Percentiles rank a stretch among this genome's conserved stretches.
phyloP scores from a whole-genome alignment of 331 rosid genomes.

The Dryas integrifolia region DNA sequence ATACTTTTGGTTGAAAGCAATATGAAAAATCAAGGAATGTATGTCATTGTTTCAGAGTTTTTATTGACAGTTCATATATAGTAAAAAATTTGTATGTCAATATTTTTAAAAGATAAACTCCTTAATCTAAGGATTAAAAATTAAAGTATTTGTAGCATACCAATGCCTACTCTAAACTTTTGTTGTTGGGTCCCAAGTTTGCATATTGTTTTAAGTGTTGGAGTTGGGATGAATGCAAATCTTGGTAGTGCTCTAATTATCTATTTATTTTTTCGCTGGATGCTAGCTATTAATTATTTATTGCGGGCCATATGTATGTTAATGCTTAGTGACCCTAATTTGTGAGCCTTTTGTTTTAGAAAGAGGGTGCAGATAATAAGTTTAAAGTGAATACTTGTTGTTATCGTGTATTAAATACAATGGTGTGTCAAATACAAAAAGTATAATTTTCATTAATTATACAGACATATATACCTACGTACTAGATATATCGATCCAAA shows the following conservation, averaged over 20 bases:
- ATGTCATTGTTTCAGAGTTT: too few relatives aligned
- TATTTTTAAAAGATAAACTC: too few relatives aligned
- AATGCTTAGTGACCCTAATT: constrained; percentile 8
- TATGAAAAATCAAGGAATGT: too few relatives aligned
- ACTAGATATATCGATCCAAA: not conserved
- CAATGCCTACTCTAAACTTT: too few relatives aligned
- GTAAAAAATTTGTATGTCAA: too few relatives aligned
- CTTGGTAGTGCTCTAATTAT: constrained; percentile 3
- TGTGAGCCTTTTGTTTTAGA: not conserved
- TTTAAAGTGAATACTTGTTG: constrained; percentile 17
- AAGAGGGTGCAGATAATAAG: not conserved
- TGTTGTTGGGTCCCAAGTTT: too few relatives aligned
- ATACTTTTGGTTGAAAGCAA: too few relatives aligned
- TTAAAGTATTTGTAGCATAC: too few relatives aligned
- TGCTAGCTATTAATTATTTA: not conserved
- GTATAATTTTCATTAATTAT: constrained; percentile 5
- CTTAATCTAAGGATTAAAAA: too few relatives aligned
- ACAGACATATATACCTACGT: not conserved
- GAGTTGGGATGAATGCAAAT: constrained; percentile 6
- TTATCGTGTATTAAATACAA: constrained; percentile 4
- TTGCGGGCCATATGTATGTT: not conserved
- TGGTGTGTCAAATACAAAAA: not conserved
- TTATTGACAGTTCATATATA: too few relatives aligned
- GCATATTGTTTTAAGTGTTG: not conserved
- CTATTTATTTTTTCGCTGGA: too few relatives aligned